Base-by-base conservation (phyloP, 139 green algal genomes). In the Micractinium conductrix region DNA sequence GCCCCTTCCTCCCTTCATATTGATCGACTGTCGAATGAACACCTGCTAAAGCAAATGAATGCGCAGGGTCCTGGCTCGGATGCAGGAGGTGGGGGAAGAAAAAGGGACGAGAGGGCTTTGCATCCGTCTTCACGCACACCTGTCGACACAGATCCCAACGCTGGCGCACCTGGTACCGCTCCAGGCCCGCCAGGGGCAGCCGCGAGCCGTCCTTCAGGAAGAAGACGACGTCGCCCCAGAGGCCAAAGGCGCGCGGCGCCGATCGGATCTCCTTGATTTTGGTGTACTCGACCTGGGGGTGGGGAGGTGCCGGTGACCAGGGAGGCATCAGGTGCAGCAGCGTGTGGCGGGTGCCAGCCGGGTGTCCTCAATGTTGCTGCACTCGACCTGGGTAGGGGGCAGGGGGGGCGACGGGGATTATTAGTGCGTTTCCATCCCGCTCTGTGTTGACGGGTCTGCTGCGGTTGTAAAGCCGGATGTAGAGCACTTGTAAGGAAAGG, bases 151-250 rank as follows among this genome's bases (percentile, higher is more conserved):
- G 62, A 16, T 38, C 3, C 4, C 10, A 28, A 4, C 26, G 19
- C 9, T 12, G 4, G 2, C 30, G 14, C 33, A 72, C 65, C 65
- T 67, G 76, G 76, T 73, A 55, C 12, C 86, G 83, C 74, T 92
- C 89, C 45, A 95, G 42, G 7, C 92, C 91, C 10, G 89, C 89
- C 7, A 94, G 69, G 82, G 93, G 90, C 67, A 93, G 55, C 0
- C 87, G 67, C 35, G 35, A 74, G 48, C 90, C 89, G 38, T 91
- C 84, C 45, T 94, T 94, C 0, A 93, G 74, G 72, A 95, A 94
- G 28, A 95, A 72, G 30, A 93, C 91, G 74, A 91, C 88, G 74
- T 95, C 78, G 16, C 92, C 92, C 82, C 85, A 95, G 33, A 86
- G 33, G 0, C 87, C 92, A 84, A 95, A 93, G 1, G 71, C 92